phyloP scores from a whole-genome alignment of 2,329 filamentous ascomycete genomes.

The Aspergillus fumigatus region DNA sequence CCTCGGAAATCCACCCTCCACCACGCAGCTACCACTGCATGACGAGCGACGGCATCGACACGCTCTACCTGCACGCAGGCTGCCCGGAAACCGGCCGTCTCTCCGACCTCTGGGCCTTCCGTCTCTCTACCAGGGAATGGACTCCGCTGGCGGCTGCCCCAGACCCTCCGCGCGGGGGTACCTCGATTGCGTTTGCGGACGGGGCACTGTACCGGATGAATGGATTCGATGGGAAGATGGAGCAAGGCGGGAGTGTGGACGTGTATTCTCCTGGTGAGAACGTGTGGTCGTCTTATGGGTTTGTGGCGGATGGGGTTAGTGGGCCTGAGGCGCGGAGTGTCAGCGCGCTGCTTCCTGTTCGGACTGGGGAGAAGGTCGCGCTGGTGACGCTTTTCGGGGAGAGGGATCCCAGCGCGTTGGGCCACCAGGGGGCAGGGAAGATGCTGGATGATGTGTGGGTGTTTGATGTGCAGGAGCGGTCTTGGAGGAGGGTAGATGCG shows the following conservation, averaged over 20 bases:
- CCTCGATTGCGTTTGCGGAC: slow-evolving; percentile 60
- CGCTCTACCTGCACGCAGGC: slow-evolving; percentile 72
- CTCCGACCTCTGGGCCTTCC: slow-evolving; percentile 74
- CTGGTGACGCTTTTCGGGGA: slow-evolving; percentile 53
- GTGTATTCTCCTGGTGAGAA: slow-evolving; percentile 44
- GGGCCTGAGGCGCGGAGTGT: slow-evolving; percentile 51
- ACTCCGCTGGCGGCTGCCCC: slow-evolving; percentile 63
- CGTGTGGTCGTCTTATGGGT: slow-evolving; percentile 35
- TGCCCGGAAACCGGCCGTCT: slow-evolving; percentile 61
- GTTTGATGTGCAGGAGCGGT: slow-evolving; percentile 33
- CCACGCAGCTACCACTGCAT: slow-evolving; percentile 68
- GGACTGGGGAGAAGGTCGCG: slow-evolving; percentile 28
- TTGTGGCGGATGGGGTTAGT: slow-evolving; percentile 37
- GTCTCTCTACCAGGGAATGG: slow-evolving; percentile 62
- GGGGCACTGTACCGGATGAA: slow-evolving; percentile 72
- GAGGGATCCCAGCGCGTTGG: slow-evolving; percentile 48
- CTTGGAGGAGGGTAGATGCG: slow-evolving; percentile 32
- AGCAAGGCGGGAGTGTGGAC: slow-evolving; percentile 69
- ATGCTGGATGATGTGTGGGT: slow-evolving; percentile 52
- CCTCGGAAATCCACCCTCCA: slow-evolving; percentile 47
- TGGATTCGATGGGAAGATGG: slow-evolving; percentile 67
- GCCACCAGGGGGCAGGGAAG: slow-evolving; percentile 53
- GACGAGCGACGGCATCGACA: slow-evolving; percentile 59
- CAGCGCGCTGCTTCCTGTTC: slow-evolving; percentile 41
- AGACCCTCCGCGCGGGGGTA: slow-evolving; percentile 61